A percentile compares a stretch with the other conserved stretches of the same genome.
Evolutionary conservation across 2,329 filamentous ascomycete genomes (phyloP).

Genomic region (Colletotrichum chlorophyti): DNA sequence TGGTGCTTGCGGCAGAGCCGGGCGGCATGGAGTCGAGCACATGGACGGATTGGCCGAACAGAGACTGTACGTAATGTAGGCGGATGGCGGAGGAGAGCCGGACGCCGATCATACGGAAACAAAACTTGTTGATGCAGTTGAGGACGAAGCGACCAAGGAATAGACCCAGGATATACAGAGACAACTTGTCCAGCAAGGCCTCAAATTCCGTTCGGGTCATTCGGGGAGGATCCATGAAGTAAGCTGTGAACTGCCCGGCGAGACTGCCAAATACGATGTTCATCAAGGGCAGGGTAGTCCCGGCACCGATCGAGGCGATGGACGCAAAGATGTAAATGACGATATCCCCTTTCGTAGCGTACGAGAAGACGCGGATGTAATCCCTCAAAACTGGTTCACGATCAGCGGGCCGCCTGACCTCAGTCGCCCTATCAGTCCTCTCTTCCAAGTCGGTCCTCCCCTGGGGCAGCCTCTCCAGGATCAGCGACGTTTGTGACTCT

Average conservation of each 20-base stretch:
- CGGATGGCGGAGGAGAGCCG: constrained; percentile 67
- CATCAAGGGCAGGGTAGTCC: constrained; percentile 64
- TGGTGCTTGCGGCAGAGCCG: constrained; percentile 67
- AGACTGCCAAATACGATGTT: constrained; percentile 50
- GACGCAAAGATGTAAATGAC: constrained; percentile 52
- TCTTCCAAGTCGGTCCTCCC: neutral
- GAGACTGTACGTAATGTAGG: constrained; percentile 67
- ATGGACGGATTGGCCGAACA: constrained; percentile 71
- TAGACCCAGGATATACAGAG: constrained; percentile 73
- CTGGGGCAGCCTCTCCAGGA: neutral
- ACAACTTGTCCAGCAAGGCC: constrained; percentile 47
- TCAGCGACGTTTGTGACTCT: neutral
- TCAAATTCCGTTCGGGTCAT: neutral
- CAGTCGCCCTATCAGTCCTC: neutral
- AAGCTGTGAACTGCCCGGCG: constrained; percentile 52
- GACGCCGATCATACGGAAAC: constrained; percentile 67
- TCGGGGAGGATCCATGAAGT: neutral
- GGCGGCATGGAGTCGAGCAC: constrained; percentile 71
- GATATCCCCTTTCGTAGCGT: constrained; percentile 60
- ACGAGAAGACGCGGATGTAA: constrained; percentile 59
- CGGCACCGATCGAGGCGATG: constrained; percentile 58
- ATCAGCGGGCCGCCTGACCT: constrained; percentile 38
- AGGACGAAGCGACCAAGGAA: constrained; percentile 71
- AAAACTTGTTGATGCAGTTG: constrained; percentile 68
- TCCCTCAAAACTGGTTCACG: constrained; percentile 53